Base-by-base conservation (phyloP, 345 rosid species). In the Noccaea caerulescens region DNA sequence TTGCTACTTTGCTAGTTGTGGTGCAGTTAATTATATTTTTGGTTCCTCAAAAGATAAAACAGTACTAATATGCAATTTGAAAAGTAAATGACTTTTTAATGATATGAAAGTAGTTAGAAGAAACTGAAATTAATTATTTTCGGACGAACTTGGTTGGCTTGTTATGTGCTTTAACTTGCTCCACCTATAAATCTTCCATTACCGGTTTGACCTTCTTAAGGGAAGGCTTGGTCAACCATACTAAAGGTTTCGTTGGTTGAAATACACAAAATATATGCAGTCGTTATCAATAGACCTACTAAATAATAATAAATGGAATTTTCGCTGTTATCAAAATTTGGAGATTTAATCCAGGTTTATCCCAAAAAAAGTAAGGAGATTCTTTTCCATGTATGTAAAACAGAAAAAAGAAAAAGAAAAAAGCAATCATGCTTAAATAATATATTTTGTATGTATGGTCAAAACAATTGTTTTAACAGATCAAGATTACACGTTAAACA, bases 401-500 rank as follows among this genome's bases (percentile, higher is more conserved):
- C 36, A 14, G 47, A 55, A 43, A 33, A 20, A 54, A 9, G 3
- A 58, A 46, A 0, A 13, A 3, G 7, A 58, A 38, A 37, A 6
- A 55, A 38, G 18, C 25, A 39, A 38, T 38, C 8, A 64, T 43
- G 25, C 3, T 38, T 47, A 46, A 56, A 47, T 54, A 11, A 16
- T 49, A 32, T 32, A 1, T 27, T 39, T 34, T 55, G 38, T 8
- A 62, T 46, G 73, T 68, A 76, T 56, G 79, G 70, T 62, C 33
- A 69, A 75, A 55, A 55, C 46, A 32, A 39, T 55, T 55, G 66
- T 69, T 76, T 69, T 16, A 47, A 56, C 30, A 63, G 46, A 68
- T n/a, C 71, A 69, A 76, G 70, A 69, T 56, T 46, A 75, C 70
- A 60, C 18, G 64, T 53, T 55, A 62, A 54, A 63, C 60, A 75